Evolutionary conservation across 768 basidiomycete species (phyloP).

Genomic region (Stropharia rugosoannulata): DNA sequence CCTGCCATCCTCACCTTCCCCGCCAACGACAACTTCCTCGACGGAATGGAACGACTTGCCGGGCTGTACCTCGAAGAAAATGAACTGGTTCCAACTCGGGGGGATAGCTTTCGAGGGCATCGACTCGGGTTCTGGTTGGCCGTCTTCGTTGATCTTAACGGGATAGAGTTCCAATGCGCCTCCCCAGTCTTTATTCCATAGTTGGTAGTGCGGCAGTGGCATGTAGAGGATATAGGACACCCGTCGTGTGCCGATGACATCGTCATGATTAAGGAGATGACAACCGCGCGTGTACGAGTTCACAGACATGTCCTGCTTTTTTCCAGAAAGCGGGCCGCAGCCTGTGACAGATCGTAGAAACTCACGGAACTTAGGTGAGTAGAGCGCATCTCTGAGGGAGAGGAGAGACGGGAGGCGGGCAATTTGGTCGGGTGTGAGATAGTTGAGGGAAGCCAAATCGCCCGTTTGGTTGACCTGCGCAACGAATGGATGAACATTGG

Average conservation of each 20-base stretch:
- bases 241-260: conserved; percentile 91
- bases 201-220: conserved; percentile 69
- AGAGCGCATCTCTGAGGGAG: conserved; percentile 86
- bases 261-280: conserved; percentile 97
- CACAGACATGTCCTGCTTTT: conserved; percentile 93
- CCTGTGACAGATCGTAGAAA: conserved; percentile 88
- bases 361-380: conserved; percentile 77
- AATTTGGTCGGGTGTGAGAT: conserved; percentile 75
- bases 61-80: conserved; percentile 91
- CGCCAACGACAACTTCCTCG: conserved; percentile 90
- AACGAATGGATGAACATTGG: not conserved
- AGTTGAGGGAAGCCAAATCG: conserved; percentile 91
- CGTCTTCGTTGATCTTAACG: conserved; percentile 54
- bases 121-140: conserved; percentile 65
- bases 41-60: conserved; percentile 96
- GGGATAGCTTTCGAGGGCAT: conserved; percentile 67
- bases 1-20: conserved; percentile 61
- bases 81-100: conserved; percentile 87
- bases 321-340: conserved; percentile 88
- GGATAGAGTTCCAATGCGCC: conserved; percentile 95
- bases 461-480: conserved; percentile 93
- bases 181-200: conserved; percentile 90
- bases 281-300: conserved; percentile 90
- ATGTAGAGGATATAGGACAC: conserved; percentile 98
- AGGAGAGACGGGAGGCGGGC: conserved; percentile 79